A percentile compares a stretch with the other conserved stretches of the same genome.
These are phyloP conservation scores for Scalesia atractyloides DNA, from an alignment of 129 eudicot genomes.

Conservation along the genomic window DNA sequence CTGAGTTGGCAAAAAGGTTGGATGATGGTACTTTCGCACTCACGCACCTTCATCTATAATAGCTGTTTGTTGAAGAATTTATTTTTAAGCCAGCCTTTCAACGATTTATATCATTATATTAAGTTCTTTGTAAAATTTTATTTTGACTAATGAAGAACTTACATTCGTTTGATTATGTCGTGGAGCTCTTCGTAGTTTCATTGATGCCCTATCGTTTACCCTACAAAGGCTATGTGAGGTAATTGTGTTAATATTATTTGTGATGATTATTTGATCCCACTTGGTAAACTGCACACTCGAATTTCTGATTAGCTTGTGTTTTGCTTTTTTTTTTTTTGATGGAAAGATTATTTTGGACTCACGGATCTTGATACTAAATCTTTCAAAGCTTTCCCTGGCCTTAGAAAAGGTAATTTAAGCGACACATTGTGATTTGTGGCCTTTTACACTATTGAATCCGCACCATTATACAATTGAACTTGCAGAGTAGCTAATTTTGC, in stretches of 20 bases:
- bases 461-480: not conserved
- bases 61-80: too few species aligned
- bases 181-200: conserved; percentile 74
- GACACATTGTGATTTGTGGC: not conserved
- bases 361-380: conserved; percentile 61
- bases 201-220: conserved; percentile 89
- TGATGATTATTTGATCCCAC: not conserved
- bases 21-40: conserved; percentile 78
- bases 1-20: conserved; percentile 81
- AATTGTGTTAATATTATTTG: conserved; percentile 2
- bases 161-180: conserved; percentile 20
- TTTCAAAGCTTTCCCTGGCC: conserved; percentile 84
- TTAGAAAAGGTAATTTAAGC: conserved; percentile 64
- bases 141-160: conserved; percentile 1
- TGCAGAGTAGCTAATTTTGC: not conserved
- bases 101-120: too few species aligned
- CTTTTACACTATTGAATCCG: not conserved
- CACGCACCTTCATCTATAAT: conserved; percentile 19
- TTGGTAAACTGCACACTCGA: not conserved
- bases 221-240: conserved; percentile 92
- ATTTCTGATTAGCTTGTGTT: not conserved
- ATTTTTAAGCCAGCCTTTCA: too few species aligned
- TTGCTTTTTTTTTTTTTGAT: not conserved
- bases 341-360: conserved; percentile 64
- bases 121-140: not conserved